Evolutionary conservation across 352 stramenopile genomes (phyloP).

Genomic region (Globisporangium splendens): DNA sequence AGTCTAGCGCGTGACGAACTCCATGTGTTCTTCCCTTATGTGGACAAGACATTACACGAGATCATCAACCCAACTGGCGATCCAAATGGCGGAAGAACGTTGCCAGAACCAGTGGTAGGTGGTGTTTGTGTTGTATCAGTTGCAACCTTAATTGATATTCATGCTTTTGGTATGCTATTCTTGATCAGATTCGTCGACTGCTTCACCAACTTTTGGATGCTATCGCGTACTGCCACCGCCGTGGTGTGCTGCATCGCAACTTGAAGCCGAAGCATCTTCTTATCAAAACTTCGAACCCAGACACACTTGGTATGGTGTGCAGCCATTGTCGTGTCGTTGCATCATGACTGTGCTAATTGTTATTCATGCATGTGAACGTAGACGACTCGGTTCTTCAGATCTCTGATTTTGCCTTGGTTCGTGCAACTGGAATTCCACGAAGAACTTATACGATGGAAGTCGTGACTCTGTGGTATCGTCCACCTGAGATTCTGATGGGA

Average conservation of each 20-base stretch:
- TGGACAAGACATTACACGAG: conserved; percentile 89
- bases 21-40: conserved; percentile 89
- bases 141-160: conserved; percentile 4
- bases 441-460: conserved; percentile 90
- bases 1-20: conserved; percentile 84
- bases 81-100: conserved; percentile 64
- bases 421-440: conserved; percentile 80
- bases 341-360: not conserved
- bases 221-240: conserved; percentile 86
- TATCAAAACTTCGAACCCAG: conserved; percentile 65
- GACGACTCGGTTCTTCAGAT: conserved; percentile 75
- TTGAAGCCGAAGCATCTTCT: conserved; percentile 90
- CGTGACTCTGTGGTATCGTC: conserved; percentile 90
- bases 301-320: conserved; percentile 43
- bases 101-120: conserved; percentile 73
- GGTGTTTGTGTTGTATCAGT: not conserved
- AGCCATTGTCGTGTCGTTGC: not conserved
- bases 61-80: conserved; percentile 89
- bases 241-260: conserved; percentile 87
- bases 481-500: conserved; percentile 89
- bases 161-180: conserved; percentile 4
- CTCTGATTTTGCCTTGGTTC: conserved; percentile 88
- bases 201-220: conserved; percentile 87
- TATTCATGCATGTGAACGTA: conserved; percentile 11
- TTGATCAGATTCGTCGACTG: conserved; percentile 58